A percentile compares a stretch with the other conserved stretches of the same genome.
Evolutionary conservation across 805 yeast genomes (phyloP).

Genomic region (Candida nonsorbophila): DNA sequence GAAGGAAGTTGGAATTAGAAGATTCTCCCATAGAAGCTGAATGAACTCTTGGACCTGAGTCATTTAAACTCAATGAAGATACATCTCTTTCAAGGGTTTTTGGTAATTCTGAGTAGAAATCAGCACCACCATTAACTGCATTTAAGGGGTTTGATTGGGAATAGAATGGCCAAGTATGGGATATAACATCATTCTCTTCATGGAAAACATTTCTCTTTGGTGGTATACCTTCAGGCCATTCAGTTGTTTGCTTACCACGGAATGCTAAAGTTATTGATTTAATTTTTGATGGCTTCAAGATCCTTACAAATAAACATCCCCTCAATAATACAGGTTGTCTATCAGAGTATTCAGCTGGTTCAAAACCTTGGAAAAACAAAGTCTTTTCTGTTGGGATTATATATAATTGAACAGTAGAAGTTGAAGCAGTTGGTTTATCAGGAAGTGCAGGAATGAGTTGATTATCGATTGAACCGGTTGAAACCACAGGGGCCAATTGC

Average conservation of each 20-base stretch:
- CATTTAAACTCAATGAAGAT: conserved; percentile 29
- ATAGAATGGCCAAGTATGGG: conserved; percentile 92
- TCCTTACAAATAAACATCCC: conserved; percentile 69
- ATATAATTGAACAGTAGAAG: conserved; percentile 64
- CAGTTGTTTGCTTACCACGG: conserved; percentile 70
- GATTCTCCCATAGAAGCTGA: conserved; percentile 4
- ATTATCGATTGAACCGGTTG: conserved; percentile 8
- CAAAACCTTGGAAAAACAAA: conserved; percentile 79
- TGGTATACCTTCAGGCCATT: conserved; percentile 98
- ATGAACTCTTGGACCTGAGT: conserved; percentile 12
- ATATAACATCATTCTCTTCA: conserved; percentile 62
- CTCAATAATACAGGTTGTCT: conserved; percentile 77
- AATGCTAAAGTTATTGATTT: conserved; percentile 59
- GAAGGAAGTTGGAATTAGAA: conserved; percentile 13
- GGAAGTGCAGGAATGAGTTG: conserved; percentile 47
- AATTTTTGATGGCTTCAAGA: conserved; percentile 67
- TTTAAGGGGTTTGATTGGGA: conserved; percentile 14
- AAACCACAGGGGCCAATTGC: conserved; percentile 16
- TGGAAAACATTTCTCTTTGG: conserved; percentile 66
- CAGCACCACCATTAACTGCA: conserved; percentile 40
- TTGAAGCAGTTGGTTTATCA: conserved; percentile 52
- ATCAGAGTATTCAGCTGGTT: conserved; percentile 53
- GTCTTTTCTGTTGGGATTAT: conserved; percentile 75
- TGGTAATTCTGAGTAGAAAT: conserved; percentile 30
- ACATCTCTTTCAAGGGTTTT: conserved; percentile 22